A percentile compares a stretch with the other conserved stretches of the same genome.
These are phyloP conservation scores for Climacium dendroides DNA, from an alignment of 225 moss, liverwort and hornwort genomes.

Conservation along the genomic window DNA sequence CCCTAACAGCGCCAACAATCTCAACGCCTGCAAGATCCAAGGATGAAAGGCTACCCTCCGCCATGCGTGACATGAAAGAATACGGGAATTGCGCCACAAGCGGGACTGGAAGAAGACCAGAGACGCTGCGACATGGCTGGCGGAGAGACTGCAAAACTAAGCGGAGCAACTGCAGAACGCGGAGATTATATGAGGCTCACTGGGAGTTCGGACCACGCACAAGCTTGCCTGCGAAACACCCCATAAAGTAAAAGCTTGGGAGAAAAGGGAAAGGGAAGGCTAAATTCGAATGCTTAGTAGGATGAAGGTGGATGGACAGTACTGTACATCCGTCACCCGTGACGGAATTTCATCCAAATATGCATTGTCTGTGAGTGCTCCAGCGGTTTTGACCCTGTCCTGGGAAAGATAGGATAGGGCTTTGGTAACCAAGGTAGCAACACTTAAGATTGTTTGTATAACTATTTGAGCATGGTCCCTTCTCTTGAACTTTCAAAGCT, in stretches of 20 bases:
- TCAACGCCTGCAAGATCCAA: neutral
- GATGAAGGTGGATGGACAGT: neutral
- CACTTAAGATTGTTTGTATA: neutral
- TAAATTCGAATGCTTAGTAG: neutral
- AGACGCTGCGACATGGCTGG: neutral
- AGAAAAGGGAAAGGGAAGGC: neutral
- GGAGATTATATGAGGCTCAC: neutral
- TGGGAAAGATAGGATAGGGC: neutral
- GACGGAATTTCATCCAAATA: neutral
- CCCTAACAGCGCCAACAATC: neutral
- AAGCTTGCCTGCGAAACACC: neutral
- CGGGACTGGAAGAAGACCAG: neutral
- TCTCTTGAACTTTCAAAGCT: too few relatives aligned
- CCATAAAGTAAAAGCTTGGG: neutral
- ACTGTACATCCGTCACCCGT: too few relatives aligned
- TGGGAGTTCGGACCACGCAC: neutral
- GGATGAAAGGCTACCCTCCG: neutral
- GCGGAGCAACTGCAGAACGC: neutral
- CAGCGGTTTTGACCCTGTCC: neutral
- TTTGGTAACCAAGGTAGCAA: neutral
- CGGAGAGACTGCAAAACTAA: neutral
- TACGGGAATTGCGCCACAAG: neutral
- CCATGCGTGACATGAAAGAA: neutral
- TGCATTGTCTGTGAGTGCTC: neutral
- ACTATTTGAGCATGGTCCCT: neutral